A percentile compares a stretch with the other conserved stretches of the same genome.
phyloP scores from a whole-genome alignment of 192 early-diverging fungal genomes.

The Coemansia sp. region DNA sequence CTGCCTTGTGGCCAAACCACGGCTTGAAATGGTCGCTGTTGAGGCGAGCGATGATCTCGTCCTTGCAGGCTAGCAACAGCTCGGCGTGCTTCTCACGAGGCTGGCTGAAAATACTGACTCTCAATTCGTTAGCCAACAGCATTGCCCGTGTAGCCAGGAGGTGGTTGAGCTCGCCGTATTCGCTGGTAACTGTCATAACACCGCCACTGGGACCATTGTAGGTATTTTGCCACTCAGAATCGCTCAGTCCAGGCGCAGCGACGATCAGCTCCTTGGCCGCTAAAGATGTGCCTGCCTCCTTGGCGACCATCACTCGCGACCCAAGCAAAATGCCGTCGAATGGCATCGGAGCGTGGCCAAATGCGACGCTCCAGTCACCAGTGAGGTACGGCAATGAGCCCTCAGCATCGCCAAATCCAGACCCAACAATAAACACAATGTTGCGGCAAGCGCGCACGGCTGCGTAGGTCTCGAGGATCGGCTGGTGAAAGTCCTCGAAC shows the following conservation, averaged over 20 bases:
- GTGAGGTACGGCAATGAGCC: constrained; percentile 91
- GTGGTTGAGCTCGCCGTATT: constrained; percentile 94
- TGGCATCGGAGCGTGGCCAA: constrained; percentile 91
- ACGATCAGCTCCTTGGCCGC: constrained; percentile 90
- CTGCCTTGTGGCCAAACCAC: constrained; percentile 90
- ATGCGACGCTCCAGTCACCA: constrained; percentile 86
- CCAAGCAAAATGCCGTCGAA: constrained; percentile 94
- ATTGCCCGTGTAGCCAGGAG: constrained; percentile 87
- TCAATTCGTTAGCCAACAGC: constrained; percentile 81
- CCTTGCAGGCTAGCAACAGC: constrained; percentile 68
- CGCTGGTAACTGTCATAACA: constrained; percentile 85
- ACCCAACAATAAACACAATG: constrained; percentile 87
- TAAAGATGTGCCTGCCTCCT: constrained; percentile 78
- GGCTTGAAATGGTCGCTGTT: constrained; percentile 76
- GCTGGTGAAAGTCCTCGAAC: constrained; percentile 94
- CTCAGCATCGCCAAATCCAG: constrained; percentile 86
- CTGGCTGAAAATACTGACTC: constrained; percentile 78
- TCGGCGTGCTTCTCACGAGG: constrained; percentile 81
- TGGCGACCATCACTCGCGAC: constrained; percentile 93
- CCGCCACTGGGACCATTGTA: constrained; percentile 78
- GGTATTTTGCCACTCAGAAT: constrained; percentile 84
- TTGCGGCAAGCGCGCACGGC: constrained; percentile 77
- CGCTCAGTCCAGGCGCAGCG: constrained; percentile 76
- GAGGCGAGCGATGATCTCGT: constrained; percentile 86
- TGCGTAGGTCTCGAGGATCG: constrained; percentile 73